Evolutionary conservation across 495 filamentous ascomycete genomes (phyloP).

Genomic region (Aspergillus steynii): DNA sequence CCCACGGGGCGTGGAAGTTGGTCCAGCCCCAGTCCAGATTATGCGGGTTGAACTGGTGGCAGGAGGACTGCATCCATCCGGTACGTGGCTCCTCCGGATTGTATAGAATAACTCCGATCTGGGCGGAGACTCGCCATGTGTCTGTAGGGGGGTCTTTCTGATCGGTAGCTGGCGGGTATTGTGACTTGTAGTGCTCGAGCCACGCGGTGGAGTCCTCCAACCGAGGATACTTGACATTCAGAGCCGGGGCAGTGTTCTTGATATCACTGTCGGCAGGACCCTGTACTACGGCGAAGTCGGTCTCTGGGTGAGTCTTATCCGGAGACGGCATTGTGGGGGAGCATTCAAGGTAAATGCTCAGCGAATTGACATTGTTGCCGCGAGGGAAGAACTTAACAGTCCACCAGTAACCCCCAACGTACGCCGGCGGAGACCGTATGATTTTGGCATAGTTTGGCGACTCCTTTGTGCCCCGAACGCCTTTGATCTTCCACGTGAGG

Average conservation of each 20-base stretch:
- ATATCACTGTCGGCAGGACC: conserved; percentile 33
- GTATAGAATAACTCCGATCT: conserved; percentile 64
- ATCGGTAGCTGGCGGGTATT: conserved; percentile 26
- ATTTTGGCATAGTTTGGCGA: conserved; percentile 58
- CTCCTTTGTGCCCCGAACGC: conserved; percentile 61
- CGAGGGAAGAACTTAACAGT: conserved; percentile 69
- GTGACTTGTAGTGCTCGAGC: conserved; percentile 35
- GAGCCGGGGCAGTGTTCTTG: conserved; percentile 29
- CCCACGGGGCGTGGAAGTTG: conserved; percentile 62
- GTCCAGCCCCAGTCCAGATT: conserved; percentile 69
- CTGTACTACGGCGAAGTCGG: conserved; percentile 38
- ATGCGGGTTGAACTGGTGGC: conserved; percentile 59
- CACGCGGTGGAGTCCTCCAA: conserved; percentile 32
- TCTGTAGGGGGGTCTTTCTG: conserved; percentile 14
- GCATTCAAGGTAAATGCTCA: conserved; percentile 67
- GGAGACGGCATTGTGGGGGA: conserved; percentile 45
- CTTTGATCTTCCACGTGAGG: conserved; percentile 60
- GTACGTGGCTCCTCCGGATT: conserved; percentile 67
- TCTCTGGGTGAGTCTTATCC: conserved; percentile 39
- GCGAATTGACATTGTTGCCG: conserved; percentile 61
- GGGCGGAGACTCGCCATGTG: conserved; percentile 56
- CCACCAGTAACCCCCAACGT: conserved; percentile 65
- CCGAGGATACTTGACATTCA: conserved; percentile 29
- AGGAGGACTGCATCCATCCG: conserved; percentile 54
- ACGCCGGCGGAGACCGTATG: conserved; percentile 60